phyloP scores from a whole-genome alignment of 2,329 filamentous ascomycete genomes.

The Colletotrichum higginsianum region DNA sequence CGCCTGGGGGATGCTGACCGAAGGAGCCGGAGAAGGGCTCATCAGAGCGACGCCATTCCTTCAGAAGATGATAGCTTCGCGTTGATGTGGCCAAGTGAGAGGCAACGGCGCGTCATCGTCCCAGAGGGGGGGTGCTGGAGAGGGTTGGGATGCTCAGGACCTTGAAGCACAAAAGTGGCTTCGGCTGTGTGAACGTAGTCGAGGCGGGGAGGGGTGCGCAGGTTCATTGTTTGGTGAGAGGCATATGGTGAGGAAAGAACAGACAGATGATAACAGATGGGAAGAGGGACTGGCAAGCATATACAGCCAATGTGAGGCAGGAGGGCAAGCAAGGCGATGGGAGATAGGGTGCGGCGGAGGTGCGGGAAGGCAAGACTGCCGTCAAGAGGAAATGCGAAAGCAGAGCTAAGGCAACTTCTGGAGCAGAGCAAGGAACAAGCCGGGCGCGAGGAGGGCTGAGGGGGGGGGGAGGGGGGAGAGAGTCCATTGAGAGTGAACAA shows the following conservation, averaged over 20 bases:
- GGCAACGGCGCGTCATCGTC: neutral
- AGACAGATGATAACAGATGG: neutral
- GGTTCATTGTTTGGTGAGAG: slow-evolving; percentile 1
- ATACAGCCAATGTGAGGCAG: neutral
- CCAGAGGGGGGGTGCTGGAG: too few species aligned
- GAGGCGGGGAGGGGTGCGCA: neutral
- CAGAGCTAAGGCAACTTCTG: neutral
- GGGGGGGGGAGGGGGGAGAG: neutral
- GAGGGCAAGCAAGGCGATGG: neutral
- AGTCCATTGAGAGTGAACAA: neutral
- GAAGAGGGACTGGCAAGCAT: neutral
- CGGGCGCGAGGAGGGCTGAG: neutral
- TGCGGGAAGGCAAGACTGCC: neutral
- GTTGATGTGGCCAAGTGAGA: neutral
- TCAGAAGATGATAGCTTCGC: neutral
- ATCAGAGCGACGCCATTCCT: neutral
- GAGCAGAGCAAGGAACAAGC: neutral
- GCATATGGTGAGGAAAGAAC: neutral
- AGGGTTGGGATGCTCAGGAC: neutral
- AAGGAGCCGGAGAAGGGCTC: neutral
- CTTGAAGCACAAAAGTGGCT: neutral
- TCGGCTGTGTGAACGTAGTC: neutral
- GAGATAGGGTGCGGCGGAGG: neutral
- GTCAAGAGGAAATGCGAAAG: neutral
- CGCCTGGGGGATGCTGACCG: slow-evolving; percentile 3